phyloP scores from a whole-genome alignment of 768 basidiomycete genomes.

The Rhizopogon salebrosus region DNA sequence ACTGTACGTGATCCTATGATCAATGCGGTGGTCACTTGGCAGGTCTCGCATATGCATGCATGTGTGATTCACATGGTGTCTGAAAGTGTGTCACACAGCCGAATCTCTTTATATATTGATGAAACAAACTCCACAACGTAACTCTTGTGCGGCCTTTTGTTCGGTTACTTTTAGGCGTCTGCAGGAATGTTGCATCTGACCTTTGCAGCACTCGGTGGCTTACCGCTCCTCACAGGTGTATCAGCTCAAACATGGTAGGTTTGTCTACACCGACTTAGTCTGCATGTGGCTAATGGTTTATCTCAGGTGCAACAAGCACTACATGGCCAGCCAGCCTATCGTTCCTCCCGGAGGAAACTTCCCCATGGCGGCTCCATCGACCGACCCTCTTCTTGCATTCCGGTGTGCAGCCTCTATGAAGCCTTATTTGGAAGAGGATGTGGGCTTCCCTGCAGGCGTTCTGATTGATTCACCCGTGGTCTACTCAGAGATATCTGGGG shows the following conservation, averaged over 20 bases:
- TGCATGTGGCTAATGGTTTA: not conserved
- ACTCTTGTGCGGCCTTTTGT: too few species aligned
- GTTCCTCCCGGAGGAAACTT: conserved; percentile 49
- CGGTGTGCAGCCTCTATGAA: conserved; percentile 55
- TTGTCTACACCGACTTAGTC: not conserved
- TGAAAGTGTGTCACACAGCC: too few species aligned
- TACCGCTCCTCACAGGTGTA: conserved; percentile 10
- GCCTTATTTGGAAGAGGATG: conserved; percentile 56
- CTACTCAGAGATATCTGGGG: conserved; percentile 41
- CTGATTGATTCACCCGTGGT: conserved; percentile 50
- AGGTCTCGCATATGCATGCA: too few species aligned
- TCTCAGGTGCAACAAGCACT: conserved; percentile 53
- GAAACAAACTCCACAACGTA: too few species aligned
- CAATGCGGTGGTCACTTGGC: too few species aligned
- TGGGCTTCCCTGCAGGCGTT: conserved; percentile 36
- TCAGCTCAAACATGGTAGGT: conserved; percentile 27
- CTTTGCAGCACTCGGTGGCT: conserved; percentile 6
- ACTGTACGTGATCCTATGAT: too few species aligned
- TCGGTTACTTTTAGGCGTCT: not conserved
- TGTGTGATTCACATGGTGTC: too few species aligned
- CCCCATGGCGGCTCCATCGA: conserved; percentile 30
- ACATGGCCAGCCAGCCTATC: conserved; percentile 37
- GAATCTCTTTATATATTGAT: too few species aligned
- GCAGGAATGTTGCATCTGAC: conserved; percentile 6
- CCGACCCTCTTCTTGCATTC: conserved; percentile 46